phyloP scores from a whole-genome alignment of 2,329 filamentous ascomycete genomes.

The Fusarium fujikuroi region DNA sequence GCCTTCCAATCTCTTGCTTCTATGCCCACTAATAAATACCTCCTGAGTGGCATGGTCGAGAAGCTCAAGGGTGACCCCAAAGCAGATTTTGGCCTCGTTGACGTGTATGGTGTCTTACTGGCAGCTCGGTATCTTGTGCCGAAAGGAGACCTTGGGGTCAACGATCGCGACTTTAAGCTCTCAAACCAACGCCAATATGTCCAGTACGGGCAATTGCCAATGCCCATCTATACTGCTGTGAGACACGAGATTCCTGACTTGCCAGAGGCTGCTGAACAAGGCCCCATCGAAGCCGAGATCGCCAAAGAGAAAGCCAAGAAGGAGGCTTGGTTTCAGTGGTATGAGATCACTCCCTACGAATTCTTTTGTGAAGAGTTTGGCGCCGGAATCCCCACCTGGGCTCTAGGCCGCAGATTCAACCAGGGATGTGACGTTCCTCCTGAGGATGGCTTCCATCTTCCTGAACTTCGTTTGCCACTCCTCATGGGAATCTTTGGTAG shows the following conservation, averaged over 20 bases:
- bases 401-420: slow-evolving; percentile 84
- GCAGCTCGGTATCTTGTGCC: slow-evolving; percentile 85
- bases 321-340: slow-evolving; percentile 98
- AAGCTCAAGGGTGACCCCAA: slow-evolving; percentile 79
- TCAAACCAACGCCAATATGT: slow-evolving; percentile 85
- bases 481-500: slow-evolving; percentile 96
- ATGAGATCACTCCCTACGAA: slow-evolving; percentile 93
- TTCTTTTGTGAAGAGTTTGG: slow-evolving; percentile 93
- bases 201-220: slow-evolving; percentile 80
- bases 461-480: slow-evolving; percentile 84
- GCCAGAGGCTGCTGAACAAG: slow-evolving; percentile 48
- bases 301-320: slow-evolving; percentile 60
- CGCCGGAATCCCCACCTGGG: slow-evolving; percentile 95
- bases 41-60: slow-evolving; percentile 89
- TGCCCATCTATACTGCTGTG: slow-evolving; percentile 96
- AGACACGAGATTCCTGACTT: slow-evolving; percentile 89
- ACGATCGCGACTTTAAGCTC: slow-evolving; percentile 85
- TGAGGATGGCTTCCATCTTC: slow-evolving; percentile 75
- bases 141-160: slow-evolving; percentile 79
- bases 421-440: slow-evolving; percentile 66
- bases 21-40: slow-evolving; percentile 91
- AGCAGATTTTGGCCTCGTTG: slow-evolving; percentile 89
- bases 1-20: slow-evolving; percentile 85
- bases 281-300: slow-evolving; percentile 44
- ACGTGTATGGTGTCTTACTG: slow-evolving; percentile 89